Evolutionary conservation across 2,329 filamentous ascomycete genomes (phyloP), one percentile per base, ranked within the genome.

Genomic region (Penicillium vulpinum): DNA sequence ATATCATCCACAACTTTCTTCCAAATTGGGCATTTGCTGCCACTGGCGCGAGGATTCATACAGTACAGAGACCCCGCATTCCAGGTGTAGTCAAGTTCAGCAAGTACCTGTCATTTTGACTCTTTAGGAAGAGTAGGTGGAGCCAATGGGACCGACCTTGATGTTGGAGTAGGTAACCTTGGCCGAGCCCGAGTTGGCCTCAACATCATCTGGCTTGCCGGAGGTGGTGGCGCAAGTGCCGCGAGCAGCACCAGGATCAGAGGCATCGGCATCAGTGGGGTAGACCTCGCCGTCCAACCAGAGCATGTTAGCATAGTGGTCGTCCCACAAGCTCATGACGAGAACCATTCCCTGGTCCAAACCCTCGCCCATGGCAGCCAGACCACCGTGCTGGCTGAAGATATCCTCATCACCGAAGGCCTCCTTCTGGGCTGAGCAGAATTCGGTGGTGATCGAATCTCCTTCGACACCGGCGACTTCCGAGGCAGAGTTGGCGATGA

Each of bases 241-340:
- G 66, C 85, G 83, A 40, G 75, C 74, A 56, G 77, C 73, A 62
- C 85, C 85, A 29, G 77, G 77, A 2, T 58, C 62, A 51, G 76
- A 78, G 29, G 75, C 66, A 59, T 75, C 69, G 35, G 65, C 72
- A 55, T 70, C 67, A 58, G 78, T 77, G 47, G 87, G 87, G 78
- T 83, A 88, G 70, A 3, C 31, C 31, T 77, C 82, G 59, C 83
- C 84, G 78, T 91, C 88, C 66, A 91, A 83, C 88, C 88, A 91
- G 67, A 88, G 82, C 87, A 91, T 90, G 76, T 87, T 81, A 67
- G 83, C 76, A 58, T 82, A 74, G 74, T 89, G 83, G 75, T 90
- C 87, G 68, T 88, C 84, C 85, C 85, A 87, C 56, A 76, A 60
- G 52, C 67, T 73, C 78, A 89, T 80, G 63, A 87, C 85, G 15